Evolutionary conservation across 1,139 yeast species (phyloP), one percentile per base, ranked within the genome.

Genomic region (Wickerhamomyces sp.): DNA sequence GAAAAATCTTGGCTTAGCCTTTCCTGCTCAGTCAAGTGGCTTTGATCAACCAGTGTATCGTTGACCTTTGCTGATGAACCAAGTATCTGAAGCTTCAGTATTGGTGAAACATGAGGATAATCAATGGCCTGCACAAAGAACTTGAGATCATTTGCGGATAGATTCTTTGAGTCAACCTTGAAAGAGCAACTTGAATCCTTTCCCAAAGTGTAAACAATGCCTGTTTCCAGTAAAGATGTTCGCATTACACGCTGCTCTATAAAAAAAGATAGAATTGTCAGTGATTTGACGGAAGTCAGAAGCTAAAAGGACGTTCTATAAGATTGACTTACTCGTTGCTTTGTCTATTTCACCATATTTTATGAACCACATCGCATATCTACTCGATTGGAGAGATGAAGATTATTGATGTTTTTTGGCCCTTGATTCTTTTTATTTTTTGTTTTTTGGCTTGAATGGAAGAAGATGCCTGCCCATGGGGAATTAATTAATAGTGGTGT

Each of bases 71-170:
- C 48, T 9, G 40, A 36, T 10, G 37, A 41, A 1, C 52, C 54
- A 2, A 46, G 10, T 3, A 47, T 31, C 18, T 44, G 43, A 27
- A 49, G 8, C 27, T 47, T 38, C 10, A 50, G 10, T 8, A 37
- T 32, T 1, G 54, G 51, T 1, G 46, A 34, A n/a, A 33, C 27
- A 31, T 38, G 10, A 4, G 49, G 48, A 27, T 34, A 43, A 13
- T 45, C 49, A 9, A 36, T 27, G 6, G 49, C 41, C 10, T 45
- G 46, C 10, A 49, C 39, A 7, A 18, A 35, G 27, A 50, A 42
- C 35, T 34, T 39, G 10, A 50, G 40, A 32, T 50, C 52, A 3
- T 34, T 34, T 6, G 46, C 42, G 27, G 52, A 45, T 27, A 50
- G 40, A 5, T 45, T 40, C 8, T 42, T 33, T 27, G 45, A 44